These are phyloP conservation scores for Leptographium procerum DNA, from an alignment of 2,329 filamentous ascomycete species.

Conservation along the genomic window DNA sequence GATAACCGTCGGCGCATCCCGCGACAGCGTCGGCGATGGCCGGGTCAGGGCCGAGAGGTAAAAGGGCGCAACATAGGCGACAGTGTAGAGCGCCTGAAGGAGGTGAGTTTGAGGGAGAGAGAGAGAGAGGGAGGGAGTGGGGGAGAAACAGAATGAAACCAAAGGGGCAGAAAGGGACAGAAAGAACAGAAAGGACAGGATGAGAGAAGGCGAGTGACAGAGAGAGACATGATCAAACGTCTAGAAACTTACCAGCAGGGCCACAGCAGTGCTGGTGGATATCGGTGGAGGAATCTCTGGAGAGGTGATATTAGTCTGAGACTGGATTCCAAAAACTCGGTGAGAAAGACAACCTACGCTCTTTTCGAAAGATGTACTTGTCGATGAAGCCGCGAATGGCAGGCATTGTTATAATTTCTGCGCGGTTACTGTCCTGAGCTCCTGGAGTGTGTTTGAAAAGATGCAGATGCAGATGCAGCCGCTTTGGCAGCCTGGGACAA, in stretches of 20 bases:
- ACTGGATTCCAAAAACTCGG: neutral
- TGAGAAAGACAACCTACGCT: conserved; percentile 8
- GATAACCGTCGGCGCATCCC: conserved; percentile 85
- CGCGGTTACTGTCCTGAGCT: neutral
- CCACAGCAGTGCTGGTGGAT: conserved; percentile 24
- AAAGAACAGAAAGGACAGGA: too few species aligned
- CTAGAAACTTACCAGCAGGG: conserved; percentile 22
- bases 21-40: conserved; percentile 64
- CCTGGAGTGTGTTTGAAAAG: neutral
- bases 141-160: too few species aligned
- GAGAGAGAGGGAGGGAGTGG: neutral
- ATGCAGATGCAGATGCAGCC: neutral
- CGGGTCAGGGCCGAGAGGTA: conserved; percentile 73
- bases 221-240: too few species aligned
- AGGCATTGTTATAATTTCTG: conserved; percentile 12
- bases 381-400: conserved; percentile 14
- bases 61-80: conserved; percentile 82
- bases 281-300: conserved; percentile 24
- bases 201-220: too few species aligned
- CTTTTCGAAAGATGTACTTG: conserved; percentile 13
- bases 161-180: neutral
- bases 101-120: conserved; percentile 3
- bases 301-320: neutral
- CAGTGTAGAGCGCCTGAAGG: conserved; percentile 62
- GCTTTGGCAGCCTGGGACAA: neutral